Base-by-base conservation (phyloP, 1,284 basidiomycete species). In the Cutaneotrichosporon cavernicola region DNA sequence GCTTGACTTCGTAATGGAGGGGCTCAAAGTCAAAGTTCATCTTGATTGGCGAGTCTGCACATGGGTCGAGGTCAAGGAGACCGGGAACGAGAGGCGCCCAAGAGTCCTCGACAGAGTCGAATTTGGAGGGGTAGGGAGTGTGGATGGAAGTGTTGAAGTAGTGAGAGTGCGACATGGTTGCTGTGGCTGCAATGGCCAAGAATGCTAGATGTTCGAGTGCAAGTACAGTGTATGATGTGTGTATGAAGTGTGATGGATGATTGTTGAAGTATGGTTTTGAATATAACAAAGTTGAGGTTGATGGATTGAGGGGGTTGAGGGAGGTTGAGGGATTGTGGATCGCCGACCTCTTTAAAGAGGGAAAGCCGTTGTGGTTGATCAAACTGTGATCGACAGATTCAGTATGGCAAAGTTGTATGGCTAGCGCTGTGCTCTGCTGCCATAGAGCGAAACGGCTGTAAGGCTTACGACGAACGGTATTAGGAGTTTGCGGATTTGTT, bases 11-110 rank as follows among this genome's bases (percentile, higher is more conserved):
- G 14, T 56, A 56, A 4, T 56, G 55, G 10, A 56, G 38, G 26
- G 55, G 55, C 55, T 56, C 36, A 43, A 56, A 56, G 55, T 56
- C 55, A 30, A 56, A 56, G 36, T 26, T 30, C 55, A 56, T 56
- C 55, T 56, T 56, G 55, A 56, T 26, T 4, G 55, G 55, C 11
- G 55, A 56, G 10, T 38, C 36, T 7, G 55, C 36, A 18, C 55
- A 56, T 21, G 55, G 38, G 47, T 65, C 64, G 21, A 65, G 52
- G 61, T 66, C 65, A 22, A 56, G 58, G n/a, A 60, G 22, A 26
- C 65, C 65, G 22, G 65, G 65, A 2, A 58, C 58, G 22, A 66
- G 36, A 14, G 65, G 65, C 13, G 60, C 52, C 57, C 57, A 58
- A 1, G 46, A 30, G 30, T 58, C 57, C 21, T 43, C 31, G 32